A percentile compares a stretch with the other conserved stretches of the same genome.
Evolutionary conservation across 768 basidiomycete genomes (phyloP).

Genomic region (Mycena rebaudengoi): DNA sequence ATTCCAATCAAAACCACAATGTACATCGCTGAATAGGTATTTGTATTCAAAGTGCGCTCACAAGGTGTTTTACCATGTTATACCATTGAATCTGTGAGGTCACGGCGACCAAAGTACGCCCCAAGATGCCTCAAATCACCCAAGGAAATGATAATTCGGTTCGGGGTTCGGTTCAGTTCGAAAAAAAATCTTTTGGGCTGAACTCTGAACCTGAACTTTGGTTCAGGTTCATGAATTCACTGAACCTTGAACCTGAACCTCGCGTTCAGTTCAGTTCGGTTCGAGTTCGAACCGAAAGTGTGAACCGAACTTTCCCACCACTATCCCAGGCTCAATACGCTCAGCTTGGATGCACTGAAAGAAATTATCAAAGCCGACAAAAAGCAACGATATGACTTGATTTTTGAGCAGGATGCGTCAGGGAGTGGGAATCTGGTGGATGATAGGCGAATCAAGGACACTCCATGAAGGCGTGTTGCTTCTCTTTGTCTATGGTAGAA

Average conservation of each 20-base stretch:
- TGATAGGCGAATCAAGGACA: conserved; percentile 93
- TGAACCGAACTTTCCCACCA: neutral
- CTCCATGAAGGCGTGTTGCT: conserved; percentile 69
- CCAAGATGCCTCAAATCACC: neutral
- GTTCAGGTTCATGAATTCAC: too few relatives aligned
- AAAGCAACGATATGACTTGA: conserved; percentile 71
- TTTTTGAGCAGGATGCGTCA: conserved; percentile 54
- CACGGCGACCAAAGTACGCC: neutral
- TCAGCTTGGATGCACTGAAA: conserved; percentile 64
- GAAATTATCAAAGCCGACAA: conserved; percentile 72
- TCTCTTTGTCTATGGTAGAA: neutral
- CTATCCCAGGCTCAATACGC: conserved; percentile 58
- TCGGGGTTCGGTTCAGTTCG: neutral
- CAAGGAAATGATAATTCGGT: neutral
- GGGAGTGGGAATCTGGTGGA: conserved; percentile 68
- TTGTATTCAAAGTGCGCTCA: neutral
- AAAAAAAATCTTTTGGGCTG: neutral
- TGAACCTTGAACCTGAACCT: neutral
- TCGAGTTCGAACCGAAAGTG: neutral
- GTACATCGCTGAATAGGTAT: neutral
- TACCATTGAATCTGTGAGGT: neutral
- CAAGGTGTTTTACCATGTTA: neutral
- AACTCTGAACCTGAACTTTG: neutral
- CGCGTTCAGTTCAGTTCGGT: neutral
- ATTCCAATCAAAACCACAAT: neutral